Evolutionary conservation across 768 basidiomycete species (phyloP).

Genomic region (Macrolepiota fuliginosa): DNA sequence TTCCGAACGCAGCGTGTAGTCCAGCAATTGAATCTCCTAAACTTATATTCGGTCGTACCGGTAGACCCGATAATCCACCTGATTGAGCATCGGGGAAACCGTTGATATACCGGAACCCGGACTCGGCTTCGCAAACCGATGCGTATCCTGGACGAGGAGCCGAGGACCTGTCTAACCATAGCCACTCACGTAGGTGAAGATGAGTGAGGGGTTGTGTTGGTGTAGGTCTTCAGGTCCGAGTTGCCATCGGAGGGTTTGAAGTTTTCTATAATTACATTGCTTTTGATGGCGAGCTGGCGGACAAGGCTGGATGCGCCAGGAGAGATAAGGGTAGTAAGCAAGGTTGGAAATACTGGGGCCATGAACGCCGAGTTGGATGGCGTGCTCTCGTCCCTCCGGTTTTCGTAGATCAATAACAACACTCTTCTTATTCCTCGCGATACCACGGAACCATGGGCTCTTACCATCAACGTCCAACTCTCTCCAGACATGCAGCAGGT

Average conservation of each 20-base stretch:
- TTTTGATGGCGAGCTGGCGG: constrained; percentile 55
- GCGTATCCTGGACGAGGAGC: constrained; percentile 68
- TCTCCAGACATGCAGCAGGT: constrained; percentile 68
- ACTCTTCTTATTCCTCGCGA: constrained; percentile 73
- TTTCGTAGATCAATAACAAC: constrained; percentile 62
- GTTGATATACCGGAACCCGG: constrained; percentile 73
- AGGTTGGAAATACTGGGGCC: background rate
- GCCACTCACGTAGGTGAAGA: constrained; percentile 85
- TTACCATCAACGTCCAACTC: constrained; percentile 70
- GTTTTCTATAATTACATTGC: constrained; percentile 69
- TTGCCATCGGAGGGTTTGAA: constrained; percentile 73
- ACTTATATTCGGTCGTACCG: constrained; percentile 70
- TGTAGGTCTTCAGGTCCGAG: constrained; percentile 57
- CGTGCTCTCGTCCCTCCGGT: constrained; percentile 29
- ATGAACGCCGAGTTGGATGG: background rate
- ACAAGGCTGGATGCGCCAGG: constrained; percentile 44
- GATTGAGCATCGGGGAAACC: constrained; percentile 56
- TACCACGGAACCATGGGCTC: constrained; percentile 73
- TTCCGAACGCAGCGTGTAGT: constrained; percentile 71
- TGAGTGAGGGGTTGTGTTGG: constrained; percentile 80
- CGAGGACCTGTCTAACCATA: constrained; percentile 81
- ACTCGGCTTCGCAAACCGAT: constrained; percentile 74
- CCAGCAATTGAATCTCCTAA: constrained; percentile 73
- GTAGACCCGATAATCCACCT: constrained; percentile 54
- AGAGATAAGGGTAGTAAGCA: background rate